phyloP scores from a whole-genome alignment of 495 filamentous ascomycete species.

The Geoglossum glabrum region DNA sequence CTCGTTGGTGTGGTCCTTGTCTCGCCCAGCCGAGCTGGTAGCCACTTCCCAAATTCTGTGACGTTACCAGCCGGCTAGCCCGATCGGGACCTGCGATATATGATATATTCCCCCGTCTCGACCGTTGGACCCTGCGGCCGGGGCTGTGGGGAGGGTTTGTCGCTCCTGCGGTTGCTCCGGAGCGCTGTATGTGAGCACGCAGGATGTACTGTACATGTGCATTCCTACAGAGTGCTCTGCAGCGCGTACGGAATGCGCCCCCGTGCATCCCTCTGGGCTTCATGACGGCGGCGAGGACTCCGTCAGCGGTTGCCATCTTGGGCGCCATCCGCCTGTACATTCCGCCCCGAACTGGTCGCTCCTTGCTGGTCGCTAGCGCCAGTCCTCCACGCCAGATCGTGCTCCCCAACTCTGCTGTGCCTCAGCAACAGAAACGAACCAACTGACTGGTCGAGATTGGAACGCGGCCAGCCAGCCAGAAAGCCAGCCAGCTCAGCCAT shows the following conservation, averaged over 20 bases:
- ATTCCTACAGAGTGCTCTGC: too few relatives aligned
- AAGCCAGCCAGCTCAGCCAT: background rate
- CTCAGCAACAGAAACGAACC: background rate
- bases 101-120: too few relatives aligned
- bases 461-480: background rate
- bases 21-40: background rate
- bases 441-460: background rate
- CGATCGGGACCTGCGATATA: background rate
- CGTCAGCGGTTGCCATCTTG: too few relatives aligned
- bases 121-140: too few relatives aligned
- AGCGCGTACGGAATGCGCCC: too few relatives aligned
- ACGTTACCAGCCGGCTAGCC: background rate
- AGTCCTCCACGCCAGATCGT: background rate
- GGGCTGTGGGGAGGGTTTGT: too few relatives aligned
- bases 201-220: too few relatives aligned
- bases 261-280: too few relatives aligned
- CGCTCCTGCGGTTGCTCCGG: too few relatives aligned
- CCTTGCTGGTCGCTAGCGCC: background rate
- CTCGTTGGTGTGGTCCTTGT: background rate
- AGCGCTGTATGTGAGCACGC: background rate
- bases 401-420: background rate
- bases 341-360: background rate
- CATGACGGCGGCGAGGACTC: background rate
- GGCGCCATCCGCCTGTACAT: background rate
- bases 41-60: background rate